Percentiles rank a stretch among this genome's conserved stretches.
Conservation (phyloP, 306 rosid genomes). For the Purshia tridentata region DNA sequence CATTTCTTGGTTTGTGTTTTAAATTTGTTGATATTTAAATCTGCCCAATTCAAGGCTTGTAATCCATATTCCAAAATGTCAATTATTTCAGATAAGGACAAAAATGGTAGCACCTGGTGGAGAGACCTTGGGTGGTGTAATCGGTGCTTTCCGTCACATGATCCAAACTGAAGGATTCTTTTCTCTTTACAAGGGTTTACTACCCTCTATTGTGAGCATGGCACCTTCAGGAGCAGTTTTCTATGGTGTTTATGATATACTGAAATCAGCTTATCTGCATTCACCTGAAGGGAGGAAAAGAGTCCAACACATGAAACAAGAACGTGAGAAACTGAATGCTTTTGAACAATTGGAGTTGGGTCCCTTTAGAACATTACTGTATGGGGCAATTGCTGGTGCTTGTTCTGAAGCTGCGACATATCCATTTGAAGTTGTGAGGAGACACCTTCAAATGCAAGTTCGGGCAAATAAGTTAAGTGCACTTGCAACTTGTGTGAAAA, state of each 20-base stretch:
- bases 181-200: conserved; percentile 93
- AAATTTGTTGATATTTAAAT: background rate
- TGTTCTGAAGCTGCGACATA: conserved; percentile 95
- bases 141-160: conserved; percentile 81
- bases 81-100: conserved; percentile 74
- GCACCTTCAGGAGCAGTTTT: conserved; percentile 98
- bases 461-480: conserved; percentile 66
- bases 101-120: conserved; percentile 96
- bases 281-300: conserved; percentile 89
- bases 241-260: conserved; percentile 88
- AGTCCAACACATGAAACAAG: conserved; percentile 58
- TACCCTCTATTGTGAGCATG: conserved; percentile 91
- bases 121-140: conserved; percentile 90
- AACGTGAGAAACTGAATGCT: conserved; percentile 69
- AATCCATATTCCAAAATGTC: background rate
- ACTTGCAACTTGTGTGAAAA: conserved; percentile 66
- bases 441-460: conserved; percentile 91
- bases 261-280: conserved; percentile 77
- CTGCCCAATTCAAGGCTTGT: background rate
- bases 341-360: conserved; percentile 93
- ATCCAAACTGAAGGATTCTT: conserved; percentile 87
- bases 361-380: conserved; percentile 66
- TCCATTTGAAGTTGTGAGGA: conserved; percentile 97
- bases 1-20: background rate
- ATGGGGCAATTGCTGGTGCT: conserved; percentile 90